A percentile compares a stretch with the other conserved stretches of the same genome.
Conservation (phyloP, 2,329 filamentous ascomycete genomes). For the Capronia epimyces region DNA sequence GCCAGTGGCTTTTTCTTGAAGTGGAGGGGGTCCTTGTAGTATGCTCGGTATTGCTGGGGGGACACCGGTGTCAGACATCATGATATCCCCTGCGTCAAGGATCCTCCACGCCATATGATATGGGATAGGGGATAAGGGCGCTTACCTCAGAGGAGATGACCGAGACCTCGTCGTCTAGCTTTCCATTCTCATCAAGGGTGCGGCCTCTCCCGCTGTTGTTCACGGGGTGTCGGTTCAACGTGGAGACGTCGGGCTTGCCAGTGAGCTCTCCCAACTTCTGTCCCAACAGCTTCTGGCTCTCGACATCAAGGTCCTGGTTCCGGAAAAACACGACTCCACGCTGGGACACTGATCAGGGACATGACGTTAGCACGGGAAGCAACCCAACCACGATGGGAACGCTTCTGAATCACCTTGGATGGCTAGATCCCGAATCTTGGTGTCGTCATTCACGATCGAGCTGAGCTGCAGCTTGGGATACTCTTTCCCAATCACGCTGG, state of each 20-base stretch:
- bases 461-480: conserved; percentile 44
- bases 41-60: conserved; percentile 30
- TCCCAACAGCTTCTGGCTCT: conserved; percentile 50
- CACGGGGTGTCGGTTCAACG: conserved; percentile 44
- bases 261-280: conserved; percentile 46
- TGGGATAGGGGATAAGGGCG: too few species aligned
- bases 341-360: too few species aligned
- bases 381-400: too few species aligned
- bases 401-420: too few species aligned
- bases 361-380: too few species aligned
- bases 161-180: conserved; percentile 46
- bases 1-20: conserved; percentile 30
- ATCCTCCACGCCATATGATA: too few species aligned
- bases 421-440: conserved; percentile 59
- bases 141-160: conserved; percentile 43
- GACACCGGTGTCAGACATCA: too few species aligned
- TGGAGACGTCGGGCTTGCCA: conserved; percentile 44
- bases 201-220: conserved; percentile 45
- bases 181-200: conserved; percentile 42
- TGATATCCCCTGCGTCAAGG: not conserved
- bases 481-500: conserved; percentile 49
- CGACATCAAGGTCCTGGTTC: conserved; percentile 45
- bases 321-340: conserved; percentile 54
- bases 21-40: conserved; percentile 36
- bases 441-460: conserved; percentile 59